Conservation (phyloP, 768 basidiomycete genomes). For the Amanita phalloides region DNA sequence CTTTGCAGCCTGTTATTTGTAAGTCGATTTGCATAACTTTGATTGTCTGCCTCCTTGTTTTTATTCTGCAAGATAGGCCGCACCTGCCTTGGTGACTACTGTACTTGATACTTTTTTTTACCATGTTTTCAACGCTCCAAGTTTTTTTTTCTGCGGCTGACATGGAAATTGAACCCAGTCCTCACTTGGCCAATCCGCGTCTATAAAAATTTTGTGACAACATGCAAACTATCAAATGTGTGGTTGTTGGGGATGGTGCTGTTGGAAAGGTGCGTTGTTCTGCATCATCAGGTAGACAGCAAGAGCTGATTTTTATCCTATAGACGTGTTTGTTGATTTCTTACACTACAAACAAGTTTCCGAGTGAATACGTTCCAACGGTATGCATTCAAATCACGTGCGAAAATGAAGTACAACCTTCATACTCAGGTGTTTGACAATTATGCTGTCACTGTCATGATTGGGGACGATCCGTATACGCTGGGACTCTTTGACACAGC, state of each 20-base stretch:
- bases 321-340: slow-evolving; percentile 96
- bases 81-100: not conserved
- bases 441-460: slow-evolving; percentile 99
- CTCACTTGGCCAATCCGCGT: slow-evolving; percentile 8
- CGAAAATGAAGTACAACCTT: slow-evolving; percentile 8
- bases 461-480: slow-evolving; percentile 98
- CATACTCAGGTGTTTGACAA: slow-evolving; percentile 83
- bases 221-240: slow-evolving; percentile 98
- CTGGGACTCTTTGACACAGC: slow-evolving; percentile 98
- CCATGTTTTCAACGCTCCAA: not conserved
- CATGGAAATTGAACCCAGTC: not conserved
- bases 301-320: not conserved
- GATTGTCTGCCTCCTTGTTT: not conserved
- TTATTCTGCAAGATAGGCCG: not conserved
- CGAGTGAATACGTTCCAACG: slow-evolving; percentile 97
- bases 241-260: slow-evolving; percentile 96
- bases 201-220: slow-evolving; percentile 15
- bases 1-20: not conserved
- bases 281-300: not conserved
- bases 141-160: slow-evolving; percentile 10
- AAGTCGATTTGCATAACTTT: not conserved
- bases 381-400: slow-evolving; percentile 39
- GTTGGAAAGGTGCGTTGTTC: slow-evolving; percentile 78
- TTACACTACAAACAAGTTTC: slow-evolving; percentile 97
- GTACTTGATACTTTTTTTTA: not conserved